Evolutionary conservation across 208 protist species (phyloP), one percentile per base, ranked within the genome.

Genomic region (Wallacemonas sp.): DNA sequence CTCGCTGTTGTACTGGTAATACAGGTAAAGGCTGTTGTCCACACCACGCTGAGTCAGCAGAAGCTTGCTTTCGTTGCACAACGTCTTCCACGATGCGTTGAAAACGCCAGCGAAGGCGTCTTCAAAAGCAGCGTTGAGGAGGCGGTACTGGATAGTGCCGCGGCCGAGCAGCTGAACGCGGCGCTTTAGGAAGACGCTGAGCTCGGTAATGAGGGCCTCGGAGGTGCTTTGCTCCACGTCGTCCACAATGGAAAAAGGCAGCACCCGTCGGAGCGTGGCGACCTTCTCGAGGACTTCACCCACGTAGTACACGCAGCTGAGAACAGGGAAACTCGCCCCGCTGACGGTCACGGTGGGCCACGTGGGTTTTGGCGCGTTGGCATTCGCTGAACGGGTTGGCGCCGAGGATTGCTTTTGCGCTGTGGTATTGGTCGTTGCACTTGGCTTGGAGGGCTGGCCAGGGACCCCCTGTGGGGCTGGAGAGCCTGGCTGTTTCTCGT

Each of bases 271-370:
- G 41, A 93, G 72, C n/a, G 60, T 58, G 33, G 69, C 56, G 12
- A 95, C 51, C 75, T 92, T 93, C 39, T 81, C 69, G 24, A 93
- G 26, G 26, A 93, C 80, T 46, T 82, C 77, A 28, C 84, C 86
- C 30, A 95, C 84, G 55, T 95, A 95, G 42, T 82, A 70, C 28
- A 92, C 84, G 66, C 83, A 90, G 14, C 72, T 60, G 14, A 95
- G 68, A 27, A 95, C 70, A 11, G 89, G 86, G 55, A 74, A 84
- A 2, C 39, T 21, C 17, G 68, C 56, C 14, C 75, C 75, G 19
- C 62, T 36, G 36, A 79, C 64, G 8, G 64, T 70, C 5, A 91
- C 77, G 6, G 86, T 88, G 15, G 89, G 86, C 84, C 86, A 92
- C 46, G 70, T 15, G 14, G 46, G 53, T 15, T 68, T 60, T 28